A percentile compares a stretch with the other conserved stretches of the same genome.
These are phyloP conservation scores for Arabidopsis thaliana DNA, from an alignment of 345 rosid species.

Conservation along the genomic window DNA sequence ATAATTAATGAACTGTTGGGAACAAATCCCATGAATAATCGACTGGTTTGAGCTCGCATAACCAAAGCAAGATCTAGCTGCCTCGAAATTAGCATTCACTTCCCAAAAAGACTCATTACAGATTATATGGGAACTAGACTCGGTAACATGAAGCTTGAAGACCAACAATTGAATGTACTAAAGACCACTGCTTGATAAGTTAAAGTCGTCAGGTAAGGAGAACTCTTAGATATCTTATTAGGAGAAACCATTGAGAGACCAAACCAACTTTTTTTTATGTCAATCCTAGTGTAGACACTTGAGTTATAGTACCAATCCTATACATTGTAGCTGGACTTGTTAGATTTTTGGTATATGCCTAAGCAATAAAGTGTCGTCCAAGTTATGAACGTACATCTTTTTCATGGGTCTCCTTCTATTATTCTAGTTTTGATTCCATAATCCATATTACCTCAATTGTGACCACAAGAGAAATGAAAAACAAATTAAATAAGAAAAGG, in stretches of 20 bases:
- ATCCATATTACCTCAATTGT: not conserved
- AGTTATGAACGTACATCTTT: not conserved
- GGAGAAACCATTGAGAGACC: not conserved
- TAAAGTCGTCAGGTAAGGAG: not conserved
- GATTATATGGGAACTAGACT: not conserved
- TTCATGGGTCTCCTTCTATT: not conserved
- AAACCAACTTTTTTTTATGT: not conserved
- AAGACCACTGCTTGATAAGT: not conserved
- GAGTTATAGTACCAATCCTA: not conserved
- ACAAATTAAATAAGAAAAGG: not conserved
- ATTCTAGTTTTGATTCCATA: not conserved
- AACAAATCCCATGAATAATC: too few species aligned
- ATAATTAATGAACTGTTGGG: not conserved
- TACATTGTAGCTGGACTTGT: not conserved
- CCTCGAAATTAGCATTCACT: not conserved
- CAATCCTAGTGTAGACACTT: not conserved
- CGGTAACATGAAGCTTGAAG: not conserved
- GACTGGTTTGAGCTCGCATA: not conserved
- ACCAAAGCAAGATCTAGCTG: not conserved
- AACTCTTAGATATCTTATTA: not conserved
- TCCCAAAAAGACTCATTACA: not conserved
- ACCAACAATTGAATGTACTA: not conserved
- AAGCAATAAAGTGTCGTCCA: not conserved
- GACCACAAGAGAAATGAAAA: not conserved
- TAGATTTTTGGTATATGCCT: not conserved